Evolutionary conservation across 176 grass and related monocot genomes (phyloP).

Genomic region (Phyllostachys edulis): DNA sequence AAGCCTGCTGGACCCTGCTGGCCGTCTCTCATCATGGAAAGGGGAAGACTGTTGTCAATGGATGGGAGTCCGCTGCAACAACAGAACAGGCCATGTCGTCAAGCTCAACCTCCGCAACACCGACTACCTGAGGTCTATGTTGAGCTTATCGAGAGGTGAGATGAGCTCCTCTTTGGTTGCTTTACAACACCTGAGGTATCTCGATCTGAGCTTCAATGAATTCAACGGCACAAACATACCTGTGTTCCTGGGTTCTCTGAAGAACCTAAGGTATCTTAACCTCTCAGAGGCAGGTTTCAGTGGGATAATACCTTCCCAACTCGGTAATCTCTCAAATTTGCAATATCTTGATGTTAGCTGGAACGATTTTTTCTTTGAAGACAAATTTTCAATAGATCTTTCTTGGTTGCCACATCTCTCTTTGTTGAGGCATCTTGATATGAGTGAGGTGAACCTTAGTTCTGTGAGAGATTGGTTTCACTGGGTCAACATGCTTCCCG

Average conservation of each 20-base stretch:
- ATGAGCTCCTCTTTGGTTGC: conserved; percentile 25
- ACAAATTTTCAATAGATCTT: too few species aligned
- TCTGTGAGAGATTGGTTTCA: neutral
- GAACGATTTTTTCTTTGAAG: too few species aligned
- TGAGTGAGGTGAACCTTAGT: neutral
- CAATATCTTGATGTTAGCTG: conserved; percentile 21
- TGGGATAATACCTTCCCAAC: conserved; percentile 30
- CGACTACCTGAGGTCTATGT: fast-evolving
- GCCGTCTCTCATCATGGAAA: conserved; percentile 29
- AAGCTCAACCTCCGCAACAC: conserved; percentile 24
- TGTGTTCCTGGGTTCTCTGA: conserved; percentile 23
- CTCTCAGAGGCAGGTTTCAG: neutral
- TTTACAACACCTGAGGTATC: conserved; percentile 21
- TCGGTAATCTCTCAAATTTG: conserved; percentile 44
- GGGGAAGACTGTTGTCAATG: neutral
- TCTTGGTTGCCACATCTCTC: too few species aligned
- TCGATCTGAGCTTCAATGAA: conserved; percentile 41
- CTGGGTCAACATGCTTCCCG: conserved; percentile 12
- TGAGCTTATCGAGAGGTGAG: neutral
- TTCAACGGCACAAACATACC: conserved; percentile 25
- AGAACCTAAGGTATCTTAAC: conserved; percentile 37
- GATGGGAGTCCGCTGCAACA: conserved; percentile 36
- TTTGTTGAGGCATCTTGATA: too few species aligned
- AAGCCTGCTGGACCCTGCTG: neutral
- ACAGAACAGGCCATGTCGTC: conserved; percentile 16